Base-by-base conservation (phyloP, 2,329 filamentous ascomycete species). In the Pseudogymnoascus sp. region DNA sequence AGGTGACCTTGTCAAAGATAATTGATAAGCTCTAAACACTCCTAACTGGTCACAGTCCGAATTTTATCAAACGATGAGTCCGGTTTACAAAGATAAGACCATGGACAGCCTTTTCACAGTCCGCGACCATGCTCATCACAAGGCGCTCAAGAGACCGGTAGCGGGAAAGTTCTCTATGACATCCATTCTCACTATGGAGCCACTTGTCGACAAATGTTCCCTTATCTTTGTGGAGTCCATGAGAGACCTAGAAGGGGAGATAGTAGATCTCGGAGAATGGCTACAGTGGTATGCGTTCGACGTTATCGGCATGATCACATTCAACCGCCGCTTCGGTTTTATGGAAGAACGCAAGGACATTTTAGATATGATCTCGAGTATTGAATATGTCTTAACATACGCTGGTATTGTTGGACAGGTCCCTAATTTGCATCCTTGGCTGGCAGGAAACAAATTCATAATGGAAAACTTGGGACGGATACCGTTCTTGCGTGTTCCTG, bases 351-450 rank as follows among this genome's bases (percentile, higher is more conserved):
- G 79, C 0, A 66, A 72, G 37, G 81, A 83, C 63, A 76, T 81
- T 38, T 79, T 81, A 63, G 68, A 72, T 35, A 77, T 78, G 1
- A 83, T 84, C 67, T 75, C 74, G 67, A 79, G 77, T 1, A 82
- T 82, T 62, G 79, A 83, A 67, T 72, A 78, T 50, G 77, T 75
- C 65, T 79, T 81, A 69, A 76, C 75, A 67, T 82, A 82, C 68
- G 80, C 81, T 64, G 79, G 78, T 14, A 75, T 81, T 59, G 74
- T 81, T 4, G 79, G 79, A 8, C 79, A 82, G 70, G 71, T 81
- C 7, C 79, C 80, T 1, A 76, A 79, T 69, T 66, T 81, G 58
- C 80, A 83, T 65, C 65, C 70, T n/a, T n/a, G n/a, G n/a, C n/a
- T n/a, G n/a, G n/a, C n/a, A n/a, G n/a, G n/a, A n/a, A n/a, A n/a